Percentiles rank a stretch among this genome's conserved stretches.
phyloP scores from a whole-genome alignment of 495 filamentous ascomycete genomes.

The Melanomma pulvis-pyrius region DNA sequence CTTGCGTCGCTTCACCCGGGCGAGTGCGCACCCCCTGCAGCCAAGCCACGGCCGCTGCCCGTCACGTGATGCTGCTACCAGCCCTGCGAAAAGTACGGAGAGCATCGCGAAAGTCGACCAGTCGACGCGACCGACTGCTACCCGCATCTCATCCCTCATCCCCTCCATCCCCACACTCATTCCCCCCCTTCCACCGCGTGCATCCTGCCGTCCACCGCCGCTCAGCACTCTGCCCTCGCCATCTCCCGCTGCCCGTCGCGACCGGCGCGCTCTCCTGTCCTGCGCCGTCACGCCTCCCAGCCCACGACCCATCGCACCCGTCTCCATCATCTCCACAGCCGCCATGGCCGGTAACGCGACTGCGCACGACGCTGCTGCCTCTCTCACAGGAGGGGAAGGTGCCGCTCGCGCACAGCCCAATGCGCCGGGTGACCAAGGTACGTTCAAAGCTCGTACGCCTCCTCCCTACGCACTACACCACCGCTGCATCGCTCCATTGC shows the following conservation, averaged over 20 bases:
- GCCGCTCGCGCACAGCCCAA: constrained; percentile 11
- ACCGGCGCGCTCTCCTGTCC: constrained; percentile 19
- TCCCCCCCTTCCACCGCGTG: constrained; percentile 7
- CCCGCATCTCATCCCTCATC: constrained; percentile 5
- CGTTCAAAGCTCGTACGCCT: constrained; percentile 5
- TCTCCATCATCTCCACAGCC: background rate
- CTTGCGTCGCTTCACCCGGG: constrained; percentile 16
- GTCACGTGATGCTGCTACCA: constrained; percentile 1
- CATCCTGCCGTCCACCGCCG: background rate
- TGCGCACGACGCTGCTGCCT: constrained; percentile 17
- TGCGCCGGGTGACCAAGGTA: constrained; percentile 27
- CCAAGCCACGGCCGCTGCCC: too few species aligned
- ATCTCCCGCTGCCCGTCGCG: background rate
- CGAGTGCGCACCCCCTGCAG: background rate
- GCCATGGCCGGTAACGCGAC: constrained; percentile 31
- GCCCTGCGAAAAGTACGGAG: constrained; percentile 7
- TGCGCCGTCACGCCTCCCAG: constrained; percentile 6
- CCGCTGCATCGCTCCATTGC: background rate
- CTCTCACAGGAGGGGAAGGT: constrained; percentile 24
- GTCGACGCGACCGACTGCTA: constrained; percentile 10
- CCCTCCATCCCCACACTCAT: constrained; percentile 18
- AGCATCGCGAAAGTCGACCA: constrained; percentile 26
- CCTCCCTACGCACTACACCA: constrained; percentile 4
- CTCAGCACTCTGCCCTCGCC: background rate
- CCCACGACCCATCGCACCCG: constrained; percentile 20